These are phyloP conservation scores for Aspergillus incahuasiensis DNA, from an alignment of 495 filamentous ascomycete species.

Conservation along the genomic window DNA sequence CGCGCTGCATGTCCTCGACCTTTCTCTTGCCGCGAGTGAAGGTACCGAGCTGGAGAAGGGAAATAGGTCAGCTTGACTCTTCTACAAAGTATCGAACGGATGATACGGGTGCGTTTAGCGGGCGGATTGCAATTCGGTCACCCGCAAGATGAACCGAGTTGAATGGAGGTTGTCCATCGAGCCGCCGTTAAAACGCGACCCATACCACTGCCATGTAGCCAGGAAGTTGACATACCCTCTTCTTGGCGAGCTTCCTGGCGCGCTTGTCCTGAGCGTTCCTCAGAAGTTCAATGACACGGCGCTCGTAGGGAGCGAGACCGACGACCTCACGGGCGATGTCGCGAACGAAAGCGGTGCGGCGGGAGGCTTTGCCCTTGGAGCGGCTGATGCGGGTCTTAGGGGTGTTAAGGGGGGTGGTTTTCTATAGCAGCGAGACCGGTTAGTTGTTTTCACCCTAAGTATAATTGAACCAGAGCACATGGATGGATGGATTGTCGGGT, in stretches of 20 bases:
- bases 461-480: not conserved
- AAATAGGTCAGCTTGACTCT: constrained; percentile 16
- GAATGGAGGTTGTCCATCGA: not conserved
- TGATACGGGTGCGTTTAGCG: not conserved
- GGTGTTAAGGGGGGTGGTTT: constrained; percentile 79
- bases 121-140: too few species aligned
- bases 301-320: constrained; percentile 93
- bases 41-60: constrained; percentile 70
- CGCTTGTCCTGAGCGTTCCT: constrained; percentile 99
- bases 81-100: not conserved
- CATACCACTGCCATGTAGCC: not conserved
- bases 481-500: not conserved
- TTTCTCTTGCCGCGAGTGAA: constrained; percentile 97
- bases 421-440: constrained; percentile 48
- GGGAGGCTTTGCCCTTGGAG: constrained; percentile 87
- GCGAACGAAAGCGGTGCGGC: constrained; percentile 87
- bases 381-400: constrained; percentile 82
- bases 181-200: not conserved
- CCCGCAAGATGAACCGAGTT: not conserved
- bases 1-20: constrained; percentile 95
- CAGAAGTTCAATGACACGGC: constrained; percentile 96
- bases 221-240: constrained; percentile 61
- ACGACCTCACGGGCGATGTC: constrained; percentile 92
- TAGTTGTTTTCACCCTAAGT: not conserved
- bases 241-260: constrained; percentile 98